Evolutionary conservation across 2,329 filamentous ascomycete species (phyloP).

Genomic region (Aspergillus neoniger): DNA sequence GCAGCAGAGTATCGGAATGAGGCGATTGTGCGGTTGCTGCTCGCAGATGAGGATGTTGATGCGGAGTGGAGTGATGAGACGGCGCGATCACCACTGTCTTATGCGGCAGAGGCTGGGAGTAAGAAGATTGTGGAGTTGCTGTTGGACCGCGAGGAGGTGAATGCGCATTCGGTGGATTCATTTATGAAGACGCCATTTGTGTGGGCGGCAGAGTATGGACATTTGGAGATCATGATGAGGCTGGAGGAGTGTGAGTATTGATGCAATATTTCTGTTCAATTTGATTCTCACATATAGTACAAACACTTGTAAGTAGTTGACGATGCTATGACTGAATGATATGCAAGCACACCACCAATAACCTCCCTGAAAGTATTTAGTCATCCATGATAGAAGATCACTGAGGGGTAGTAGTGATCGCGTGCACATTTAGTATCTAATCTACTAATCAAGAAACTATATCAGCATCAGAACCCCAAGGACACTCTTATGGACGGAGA

Average conservation of each 20-base stretch:
- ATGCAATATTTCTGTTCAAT: too few species aligned
- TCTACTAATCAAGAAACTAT: not conserved
- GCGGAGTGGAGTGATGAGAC: not conserved
- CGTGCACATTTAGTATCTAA: not conserved
- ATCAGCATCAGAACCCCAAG: too few species aligned
- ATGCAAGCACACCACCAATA: not conserved
- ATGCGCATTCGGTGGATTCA: not conserved
- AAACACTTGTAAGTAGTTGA: not conserved
- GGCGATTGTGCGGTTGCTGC: not conserved
- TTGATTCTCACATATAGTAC: too few species aligned
- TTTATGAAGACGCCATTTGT: not conserved
- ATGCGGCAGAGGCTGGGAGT: not conserved
- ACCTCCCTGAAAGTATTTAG: not conserved
- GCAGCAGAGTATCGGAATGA: not conserved
- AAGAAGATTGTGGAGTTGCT: not conserved
- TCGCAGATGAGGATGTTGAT: not conserved
- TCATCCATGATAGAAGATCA: not conserved
- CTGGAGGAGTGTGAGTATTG: not conserved
- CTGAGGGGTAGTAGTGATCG: conserved; percentile 1
- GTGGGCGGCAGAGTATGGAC: not conserved
- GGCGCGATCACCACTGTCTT: not conserved
- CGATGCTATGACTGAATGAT: too few species aligned
- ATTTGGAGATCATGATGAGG: not conserved
- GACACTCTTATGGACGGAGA: not conserved
- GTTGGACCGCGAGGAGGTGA: not conserved